These are phyloP conservation scores for Candida ponderosae DNA, from an alignment of 805 yeast species.

Conservation along the genomic window DNA sequence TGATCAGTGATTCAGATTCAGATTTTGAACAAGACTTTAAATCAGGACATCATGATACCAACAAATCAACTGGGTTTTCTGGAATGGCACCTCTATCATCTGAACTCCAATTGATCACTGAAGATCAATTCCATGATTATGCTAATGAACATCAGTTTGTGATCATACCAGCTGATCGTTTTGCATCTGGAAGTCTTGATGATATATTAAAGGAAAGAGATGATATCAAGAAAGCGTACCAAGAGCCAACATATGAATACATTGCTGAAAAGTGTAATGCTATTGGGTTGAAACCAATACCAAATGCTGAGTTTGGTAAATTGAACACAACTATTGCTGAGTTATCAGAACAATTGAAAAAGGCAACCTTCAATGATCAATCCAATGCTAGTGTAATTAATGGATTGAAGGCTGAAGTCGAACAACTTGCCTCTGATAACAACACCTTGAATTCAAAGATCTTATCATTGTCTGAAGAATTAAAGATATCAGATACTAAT, in stretches of 20 bases:
- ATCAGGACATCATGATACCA: too few species aligned
- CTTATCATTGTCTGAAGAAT: too few species aligned
- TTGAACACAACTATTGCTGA: conserved; percentile 2
- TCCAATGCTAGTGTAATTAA: too few species aligned
- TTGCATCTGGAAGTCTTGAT: too few species aligned
- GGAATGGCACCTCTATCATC: conserved; percentile 18
- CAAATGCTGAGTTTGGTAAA: conserved; percentile 1
- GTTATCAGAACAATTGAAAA: too few species aligned
- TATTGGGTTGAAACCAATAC: conserved; percentile 2
- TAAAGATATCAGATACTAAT: too few species aligned
- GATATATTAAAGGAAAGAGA: too few species aligned
- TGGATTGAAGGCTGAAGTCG: too few species aligned
- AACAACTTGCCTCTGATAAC: too few species aligned
- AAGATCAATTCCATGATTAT: conserved; percentile 21
- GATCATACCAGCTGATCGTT: conserved; percentile 17
- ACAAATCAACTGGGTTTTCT: too few species aligned
- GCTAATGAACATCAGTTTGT: conserved; percentile 23
- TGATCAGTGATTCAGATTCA: conserved; percentile 16
- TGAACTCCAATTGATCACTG: conserved; percentile 13
- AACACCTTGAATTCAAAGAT: too few species aligned
- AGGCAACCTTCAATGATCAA: too few species aligned
- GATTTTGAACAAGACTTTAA: conserved; percentile 17
- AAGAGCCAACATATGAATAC: conserved; percentile 6
- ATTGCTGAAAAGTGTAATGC: conserved; percentile 2
- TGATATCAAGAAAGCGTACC: not conserved